Percentiles rank a stretch among this genome's conserved stretches.
These are phyloP conservation scores for Knoxia roxburghii DNA, from an alignment of 257 asterid species.

Conservation along the genomic window DNA sequence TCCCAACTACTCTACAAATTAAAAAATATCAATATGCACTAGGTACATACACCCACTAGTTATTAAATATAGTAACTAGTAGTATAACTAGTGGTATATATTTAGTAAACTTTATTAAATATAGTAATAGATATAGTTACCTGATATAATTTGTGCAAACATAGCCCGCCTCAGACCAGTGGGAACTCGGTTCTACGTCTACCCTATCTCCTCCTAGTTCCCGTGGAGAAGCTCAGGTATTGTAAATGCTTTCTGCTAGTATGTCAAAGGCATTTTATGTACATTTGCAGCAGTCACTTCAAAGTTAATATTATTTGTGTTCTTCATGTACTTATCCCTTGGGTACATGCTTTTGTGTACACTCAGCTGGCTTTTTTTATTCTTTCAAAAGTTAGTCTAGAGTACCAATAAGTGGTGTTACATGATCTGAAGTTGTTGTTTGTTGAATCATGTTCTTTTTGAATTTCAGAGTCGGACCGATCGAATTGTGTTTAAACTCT, in stretches of 20 bases:
- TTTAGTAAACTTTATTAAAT: no score
- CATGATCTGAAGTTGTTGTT: neutral
- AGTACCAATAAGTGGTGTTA: constrained; percentile 4
- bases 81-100: no score
- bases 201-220: constrained; percentile 77
- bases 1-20: no score
- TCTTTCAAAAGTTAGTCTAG: neutral
- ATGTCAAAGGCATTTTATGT: neutral
- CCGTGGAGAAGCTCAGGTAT: constrained; percentile 86
- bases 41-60: no score
- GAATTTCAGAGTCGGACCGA: constrained; percentile 70
- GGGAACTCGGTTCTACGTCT: constrained; percentile 66
- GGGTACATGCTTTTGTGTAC: neutral
- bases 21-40: no score
- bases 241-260: constrained; percentile 1
- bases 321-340: no score
- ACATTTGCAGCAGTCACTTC: neutral
- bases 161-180: constrained; percentile 64
- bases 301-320: neutral
- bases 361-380: neutral
- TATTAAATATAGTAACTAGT: no score
- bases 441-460: constrained; percentile 10
- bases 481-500: constrained; percentile 79
- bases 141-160: no score
- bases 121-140: no score